phyloP scores from a whole-genome alignment of 139 green algal species.

The Zygnema cylindricum region DNA sequence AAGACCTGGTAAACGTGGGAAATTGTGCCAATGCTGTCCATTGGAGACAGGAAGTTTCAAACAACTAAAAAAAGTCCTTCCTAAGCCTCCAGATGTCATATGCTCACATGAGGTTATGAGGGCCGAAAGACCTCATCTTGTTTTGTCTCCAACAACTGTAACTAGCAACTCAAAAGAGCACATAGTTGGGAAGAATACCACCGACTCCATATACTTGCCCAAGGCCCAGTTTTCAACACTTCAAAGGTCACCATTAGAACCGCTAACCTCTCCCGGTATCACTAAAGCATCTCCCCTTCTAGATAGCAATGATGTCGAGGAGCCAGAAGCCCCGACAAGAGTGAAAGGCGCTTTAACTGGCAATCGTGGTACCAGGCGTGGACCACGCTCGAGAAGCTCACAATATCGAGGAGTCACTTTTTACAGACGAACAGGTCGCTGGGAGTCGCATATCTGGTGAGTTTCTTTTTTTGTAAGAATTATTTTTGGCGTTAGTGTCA shows the following conservation, averaged over 20 bases:
- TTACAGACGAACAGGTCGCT: conserved; percentile 32
- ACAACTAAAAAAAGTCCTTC: background rate
- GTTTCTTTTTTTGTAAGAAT: conserved; percentile 3
- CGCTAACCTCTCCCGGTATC: background rate
- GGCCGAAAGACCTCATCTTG: background rate
- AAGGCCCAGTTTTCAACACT: background rate
- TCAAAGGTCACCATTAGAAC: background rate
- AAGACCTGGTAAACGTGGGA: background rate
- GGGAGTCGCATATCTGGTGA: conserved; percentile 56
- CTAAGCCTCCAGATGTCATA: background rate
- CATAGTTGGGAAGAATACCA: background rate
- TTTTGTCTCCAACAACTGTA: background rate
- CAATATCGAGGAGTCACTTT: conserved; percentile 51
- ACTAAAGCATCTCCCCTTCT: too few species aligned
- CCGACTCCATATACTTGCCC: background rate
- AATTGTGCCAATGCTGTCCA: background rate
- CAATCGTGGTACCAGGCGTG: background rate
- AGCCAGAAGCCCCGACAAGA: too few species aligned
- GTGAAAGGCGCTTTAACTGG: background rate
- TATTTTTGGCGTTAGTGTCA: too few species aligned
- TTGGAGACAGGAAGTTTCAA: background rate
- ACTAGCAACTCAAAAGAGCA: background rate
- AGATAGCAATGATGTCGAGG: too few species aligned
- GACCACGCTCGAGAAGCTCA: conserved; percentile 43
- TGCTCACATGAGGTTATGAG: background rate